A percentile compares a stretch with the other conserved stretches of the same genome.
Conservation (phyloP, 2,329 filamentous ascomycete genomes). For the Pyricularia grisea region DNA sequence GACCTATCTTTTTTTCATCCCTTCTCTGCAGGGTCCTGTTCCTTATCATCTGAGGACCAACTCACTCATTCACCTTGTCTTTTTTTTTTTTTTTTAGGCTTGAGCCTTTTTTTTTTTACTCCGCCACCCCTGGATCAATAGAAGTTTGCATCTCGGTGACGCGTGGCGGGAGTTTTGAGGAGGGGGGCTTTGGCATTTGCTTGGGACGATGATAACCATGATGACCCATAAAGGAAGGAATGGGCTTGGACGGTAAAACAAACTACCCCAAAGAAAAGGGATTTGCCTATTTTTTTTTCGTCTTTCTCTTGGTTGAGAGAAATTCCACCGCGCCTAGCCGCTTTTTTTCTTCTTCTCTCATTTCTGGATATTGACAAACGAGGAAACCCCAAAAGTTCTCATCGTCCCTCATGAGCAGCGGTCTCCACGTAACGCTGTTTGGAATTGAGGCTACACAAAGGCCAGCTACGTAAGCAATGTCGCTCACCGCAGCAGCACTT, state of each 20-base stretch:
- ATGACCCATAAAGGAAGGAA: neutral
- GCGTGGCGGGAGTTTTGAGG: neutral
- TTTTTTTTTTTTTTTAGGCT: neutral
- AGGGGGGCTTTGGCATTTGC: neutral
- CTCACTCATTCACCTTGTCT: too few species aligned
- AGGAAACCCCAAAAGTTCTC: neutral
- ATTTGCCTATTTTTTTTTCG: neutral
- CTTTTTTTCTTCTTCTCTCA: neutral
- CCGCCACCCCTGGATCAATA: neutral
- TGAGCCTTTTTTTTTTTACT: neutral
- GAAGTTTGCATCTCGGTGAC: neutral
- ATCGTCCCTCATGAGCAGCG: neutral
- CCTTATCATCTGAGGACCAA: neutral
- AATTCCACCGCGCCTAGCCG: neutral
- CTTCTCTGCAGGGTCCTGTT: neutral
- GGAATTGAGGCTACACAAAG: neutral
- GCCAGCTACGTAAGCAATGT: neutral
- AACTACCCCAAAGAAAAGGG: neutral
- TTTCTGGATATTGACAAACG: neutral
- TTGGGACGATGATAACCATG: neutral
- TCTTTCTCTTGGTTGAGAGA: neutral
- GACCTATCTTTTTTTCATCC: neutral
- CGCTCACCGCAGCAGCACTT: neutral
- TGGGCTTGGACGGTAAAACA: neutral
- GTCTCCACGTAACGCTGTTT: neutral